Evolutionary conservation across 495 filamentous ascomycete species (phyloP).

Genomic region (Aspergillus avenaceus): DNA sequence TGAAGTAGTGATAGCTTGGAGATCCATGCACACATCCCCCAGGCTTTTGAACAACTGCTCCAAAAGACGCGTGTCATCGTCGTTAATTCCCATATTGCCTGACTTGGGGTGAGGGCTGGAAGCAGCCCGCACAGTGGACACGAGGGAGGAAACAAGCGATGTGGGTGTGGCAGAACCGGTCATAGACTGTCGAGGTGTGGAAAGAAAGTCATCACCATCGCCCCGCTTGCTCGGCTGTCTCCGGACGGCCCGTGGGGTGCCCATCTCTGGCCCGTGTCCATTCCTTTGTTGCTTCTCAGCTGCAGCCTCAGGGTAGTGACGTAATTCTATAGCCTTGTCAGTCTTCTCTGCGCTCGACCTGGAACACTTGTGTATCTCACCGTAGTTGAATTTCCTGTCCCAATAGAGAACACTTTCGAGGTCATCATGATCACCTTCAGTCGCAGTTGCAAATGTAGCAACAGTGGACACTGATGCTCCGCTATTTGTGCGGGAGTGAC

Average conservation of each 20-base stretch:
- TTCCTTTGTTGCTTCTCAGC: constrained; percentile 9
- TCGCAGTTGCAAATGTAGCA: constrained; percentile 80
- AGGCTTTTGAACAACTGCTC: constrained; percentile 72
- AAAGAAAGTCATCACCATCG: not conserved
- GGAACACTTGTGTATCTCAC: constrained; percentile 14
- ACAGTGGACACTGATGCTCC: constrained; percentile 67
- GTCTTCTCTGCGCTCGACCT: not conserved
- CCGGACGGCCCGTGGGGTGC: constrained; percentile 14
- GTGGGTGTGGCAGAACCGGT: constrained; percentile 33
- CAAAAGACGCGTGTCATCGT: constrained; percentile 71
- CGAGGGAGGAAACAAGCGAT: constrained; percentile 32
- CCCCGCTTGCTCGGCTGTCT: constrained; percentile 6
- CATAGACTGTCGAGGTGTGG: constrained; percentile 20
- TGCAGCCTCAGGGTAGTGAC: constrained; percentile 10
- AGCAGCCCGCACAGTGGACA: constrained; percentile 38
- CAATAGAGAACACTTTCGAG: constrained; percentile 39
- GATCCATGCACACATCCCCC: constrained; percentile 60
- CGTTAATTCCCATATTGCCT: constrained; percentile 47
- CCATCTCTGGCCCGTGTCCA: constrained; percentile 7
- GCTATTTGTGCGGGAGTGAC: constrained; percentile 51
- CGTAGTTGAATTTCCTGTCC: constrained; percentile 40
- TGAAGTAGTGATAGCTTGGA: constrained; percentile 54
- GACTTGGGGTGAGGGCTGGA: constrained; percentile 31
- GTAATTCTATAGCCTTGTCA: constrained; percentile 24
- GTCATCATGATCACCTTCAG: constrained; percentile 54